Evolutionary conservation across 2,329 filamentous ascomycete genomes (phyloP), one percentile per base, ranked within the genome.

Genomic region (Thelonectria rubi): DNA sequence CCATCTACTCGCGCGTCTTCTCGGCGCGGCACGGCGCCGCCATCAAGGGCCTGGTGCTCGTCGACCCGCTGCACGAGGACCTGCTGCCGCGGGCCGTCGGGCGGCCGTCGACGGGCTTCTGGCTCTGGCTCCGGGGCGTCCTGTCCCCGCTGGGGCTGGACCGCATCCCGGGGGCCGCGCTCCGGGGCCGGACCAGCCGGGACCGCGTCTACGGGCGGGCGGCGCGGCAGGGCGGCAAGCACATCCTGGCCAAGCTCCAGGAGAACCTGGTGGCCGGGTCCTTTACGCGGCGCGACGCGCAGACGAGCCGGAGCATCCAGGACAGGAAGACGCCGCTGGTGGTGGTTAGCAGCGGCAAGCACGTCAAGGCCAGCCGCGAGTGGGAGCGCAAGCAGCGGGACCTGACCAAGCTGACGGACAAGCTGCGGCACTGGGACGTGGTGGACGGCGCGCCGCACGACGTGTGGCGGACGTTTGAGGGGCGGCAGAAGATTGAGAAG

Each of bases 351-450:
- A 97, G 92, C 1, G 94, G 93, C 0, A 82, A 88, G 58, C 83
- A 90, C 69, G 82, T 93, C 56, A 84, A 86, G 59, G 82, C 78
- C 50, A 89, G 91, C 74, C 79, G 81, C 48, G 83, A 86, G 58
- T 99, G 95, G 95, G 89, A 91, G 74, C 80, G 85, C 65, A 93
- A 93, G 76, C 95, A 99, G 80, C 84, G 91, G 69, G 94, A 97
- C 72, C 78, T 97, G 63, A 93, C 89, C 8, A 87, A 85, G 61
- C 81, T 98, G 67, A 97, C 94, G 1, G 84, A 89, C 54, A 93
- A 93, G 49, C 79, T 98, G 53, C 76, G 91, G 59, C 82, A 85
- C 40, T 99, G 94, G 94, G 93, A 97, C 75, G 86, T 97, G 54
- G 92, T 97, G 11, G 87, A 91, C 59, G 86, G 89, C 64, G 93